Conservation (phyloP, 2,329 filamentous ascomycete species). For the Ploettnerulaceae sp. region DNA sequence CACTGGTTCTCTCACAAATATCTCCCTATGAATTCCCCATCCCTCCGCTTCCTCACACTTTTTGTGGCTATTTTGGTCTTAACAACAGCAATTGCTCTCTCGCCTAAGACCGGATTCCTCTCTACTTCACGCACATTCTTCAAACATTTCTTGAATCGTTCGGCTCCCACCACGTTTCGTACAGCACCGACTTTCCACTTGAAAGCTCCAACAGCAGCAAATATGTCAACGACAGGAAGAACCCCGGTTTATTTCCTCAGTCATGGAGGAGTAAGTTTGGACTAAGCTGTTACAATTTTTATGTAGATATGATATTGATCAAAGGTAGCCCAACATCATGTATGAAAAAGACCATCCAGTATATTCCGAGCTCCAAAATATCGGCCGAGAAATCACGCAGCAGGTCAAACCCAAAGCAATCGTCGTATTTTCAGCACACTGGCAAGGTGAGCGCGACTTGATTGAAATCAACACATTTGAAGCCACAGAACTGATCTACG, state of each 20-base stretch:
- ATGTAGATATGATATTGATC: not conserved
- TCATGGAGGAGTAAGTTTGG: conserved; percentile 26
- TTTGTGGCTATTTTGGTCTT: conserved; percentile 2
- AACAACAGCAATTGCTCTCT: conserved; percentile 15
- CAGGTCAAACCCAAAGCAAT: conserved; percentile 66
- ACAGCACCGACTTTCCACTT: not conserved
- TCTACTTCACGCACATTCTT: conserved; percentile 2
- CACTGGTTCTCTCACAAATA: no score
- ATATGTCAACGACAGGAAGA: conserved; percentile 18
- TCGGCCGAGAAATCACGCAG: conserved; percentile 65
- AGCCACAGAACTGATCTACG: conserved; percentile 63
- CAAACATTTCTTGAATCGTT: not conserved
- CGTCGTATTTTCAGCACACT: conserved; percentile 73
- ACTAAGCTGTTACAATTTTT: not conserved
- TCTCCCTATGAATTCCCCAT: conserved; percentile 2
- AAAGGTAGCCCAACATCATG: conserved; percentile 55
- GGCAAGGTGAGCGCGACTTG: conserved; percentile 54
- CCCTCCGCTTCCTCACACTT: not conserved
- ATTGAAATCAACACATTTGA: conserved; percentile 64
- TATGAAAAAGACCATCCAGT: conserved; percentile 65
- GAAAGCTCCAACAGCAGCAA: not conserved
- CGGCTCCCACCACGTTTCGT: not conserved
- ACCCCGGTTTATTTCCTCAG: conserved; percentile 29
- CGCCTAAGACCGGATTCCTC: conserved; percentile 5
- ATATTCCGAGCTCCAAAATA: conserved; percentile 56